These are phyloP conservation scores for Komagataea norvegica DNA, from an alignment of 1,139 yeast genomes.

Conservation along the genomic window DNA sequence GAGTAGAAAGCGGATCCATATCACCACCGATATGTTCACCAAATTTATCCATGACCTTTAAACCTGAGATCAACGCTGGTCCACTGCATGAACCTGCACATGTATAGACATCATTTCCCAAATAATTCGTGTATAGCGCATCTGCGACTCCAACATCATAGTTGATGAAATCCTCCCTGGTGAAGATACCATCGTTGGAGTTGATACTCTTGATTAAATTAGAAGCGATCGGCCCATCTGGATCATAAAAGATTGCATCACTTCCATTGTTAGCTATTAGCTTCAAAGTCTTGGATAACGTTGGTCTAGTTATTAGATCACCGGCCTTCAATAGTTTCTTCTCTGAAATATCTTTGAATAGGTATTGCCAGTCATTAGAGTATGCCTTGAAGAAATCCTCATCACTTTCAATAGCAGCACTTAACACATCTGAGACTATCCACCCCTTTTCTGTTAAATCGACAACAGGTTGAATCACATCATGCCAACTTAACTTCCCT, in stretches of 20 bases:
- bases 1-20: conserved; percentile 46
- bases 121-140: conserved; percentile 48
- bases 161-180: conserved; percentile 54
- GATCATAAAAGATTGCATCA: conserved; percentile 75
- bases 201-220: conserved; percentile 44
- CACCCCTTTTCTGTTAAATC: conserved; percentile 67
- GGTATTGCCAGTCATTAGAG: conserved; percentile 50
- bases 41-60: conserved; percentile 52
- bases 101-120: conserved; percentile 54
- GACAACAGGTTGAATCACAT: conserved; percentile 71
- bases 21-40: conserved; percentile 39
- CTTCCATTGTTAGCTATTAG: conserved; percentile 72
- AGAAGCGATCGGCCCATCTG: conserved; percentile 66
- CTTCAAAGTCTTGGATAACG: conserved; percentile 62
- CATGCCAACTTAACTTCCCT: conserved; percentile 67
- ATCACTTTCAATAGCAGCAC: conserved; percentile 36
- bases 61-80: conserved; percentile 70
- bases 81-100: conserved; percentile 83
- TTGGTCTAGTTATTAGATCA: conserved; percentile 54
- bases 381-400: conserved; percentile 31
- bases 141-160: conserved; percentile 53
- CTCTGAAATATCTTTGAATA: conserved; percentile 35
- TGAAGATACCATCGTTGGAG: conserved; percentile 56
- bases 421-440: conserved; percentile 47
- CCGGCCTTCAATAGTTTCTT: conserved; percentile 42